Evolutionary conservation across 176 grass and related monocot species (phyloP).

Genomic region (Tillandsia fasciculata): DNA sequence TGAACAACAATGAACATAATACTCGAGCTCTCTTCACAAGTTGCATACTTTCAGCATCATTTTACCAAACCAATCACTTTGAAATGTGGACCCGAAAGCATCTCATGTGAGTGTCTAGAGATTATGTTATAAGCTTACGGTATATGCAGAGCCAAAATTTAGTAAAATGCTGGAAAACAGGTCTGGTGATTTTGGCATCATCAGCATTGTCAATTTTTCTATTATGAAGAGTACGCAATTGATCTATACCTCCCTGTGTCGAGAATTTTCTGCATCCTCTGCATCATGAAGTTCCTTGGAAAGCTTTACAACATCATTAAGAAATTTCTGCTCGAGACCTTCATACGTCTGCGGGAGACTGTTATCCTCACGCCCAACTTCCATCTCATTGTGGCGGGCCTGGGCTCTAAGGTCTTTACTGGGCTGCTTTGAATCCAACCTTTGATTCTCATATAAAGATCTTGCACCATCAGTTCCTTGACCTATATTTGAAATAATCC

Average conservation of each 20-base stretch:
- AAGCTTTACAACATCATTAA: slow-evolving; percentile 58
- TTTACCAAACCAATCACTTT: no score
- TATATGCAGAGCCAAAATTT: no score
- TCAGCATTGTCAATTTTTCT: slow-evolving; percentile 8
- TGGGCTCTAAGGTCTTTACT: slow-evolving; percentile 45
- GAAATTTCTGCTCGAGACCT: slow-evolving; percentile 76
- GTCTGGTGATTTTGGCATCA: not conserved
- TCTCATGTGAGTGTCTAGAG: no score
- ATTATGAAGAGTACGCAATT: slow-evolving; percentile 2
- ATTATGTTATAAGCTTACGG: no score
- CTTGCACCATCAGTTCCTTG: slow-evolving; percentile 31
- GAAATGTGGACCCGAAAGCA: no score
- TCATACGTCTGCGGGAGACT: slow-evolving; percentile 65
- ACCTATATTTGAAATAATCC: slow-evolving; percentile 21
- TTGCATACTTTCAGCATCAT: no score
- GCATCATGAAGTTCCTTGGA: slow-evolving; percentile 76
- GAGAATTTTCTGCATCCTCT: slow-evolving; percentile 72
- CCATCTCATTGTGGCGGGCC: slow-evolving; percentile 28
- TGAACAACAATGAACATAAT: not conserved
- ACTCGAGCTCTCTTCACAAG: not conserved
- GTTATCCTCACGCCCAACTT: slow-evolving; percentile 38
- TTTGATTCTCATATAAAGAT: slow-evolving; percentile 55
- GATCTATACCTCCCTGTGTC: slow-evolving; percentile 67
- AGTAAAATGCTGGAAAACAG: no score
- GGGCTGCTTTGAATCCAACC: slow-evolving; percentile 41